These are phyloP conservation scores for Asterionellopsis glacialis DNA, from an alignment of 108 stramenopile species.

Conservation along the genomic window DNA sequence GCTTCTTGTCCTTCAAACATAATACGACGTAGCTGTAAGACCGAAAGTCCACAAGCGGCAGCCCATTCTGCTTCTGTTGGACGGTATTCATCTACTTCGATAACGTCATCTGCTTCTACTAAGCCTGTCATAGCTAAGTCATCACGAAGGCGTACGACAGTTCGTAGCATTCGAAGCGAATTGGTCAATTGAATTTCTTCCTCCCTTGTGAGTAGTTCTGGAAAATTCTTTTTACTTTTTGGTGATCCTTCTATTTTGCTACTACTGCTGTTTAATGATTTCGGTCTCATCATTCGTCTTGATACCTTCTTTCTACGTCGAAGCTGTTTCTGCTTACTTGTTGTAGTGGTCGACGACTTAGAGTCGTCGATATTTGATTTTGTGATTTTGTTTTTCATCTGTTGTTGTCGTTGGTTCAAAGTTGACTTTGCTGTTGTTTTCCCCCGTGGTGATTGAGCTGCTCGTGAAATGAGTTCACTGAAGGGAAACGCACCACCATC, in stretches of 20 bases:
- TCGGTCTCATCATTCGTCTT: constrained; percentile 5
- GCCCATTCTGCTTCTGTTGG: constrained; percentile 63
- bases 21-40: constrained; percentile 34
- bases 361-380: too few relatives aligned
- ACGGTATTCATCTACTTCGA: constrained; percentile 1
- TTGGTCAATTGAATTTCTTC: constrained; percentile 46
- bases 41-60: constrained; percentile 51
- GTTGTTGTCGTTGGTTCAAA: too few relatives aligned
- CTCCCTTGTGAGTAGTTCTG: constrained; percentile 41
- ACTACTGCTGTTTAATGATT: background rate
- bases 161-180: constrained; percentile 35
- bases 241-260: background rate
- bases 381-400: too few relatives aligned
- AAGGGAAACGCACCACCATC: too few relatives aligned
- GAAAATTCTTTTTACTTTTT: constrained; percentile 2
- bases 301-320: too few relatives aligned
- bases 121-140: constrained; percentile 30
- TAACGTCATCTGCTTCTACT: constrained; percentile 12
- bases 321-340: too few relatives aligned
- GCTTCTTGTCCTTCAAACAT: constrained; percentile 61
- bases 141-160: constrained; percentile 37
- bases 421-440: too few relatives aligned
- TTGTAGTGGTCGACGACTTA: too few relatives aligned
- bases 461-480: too few relatives aligned
- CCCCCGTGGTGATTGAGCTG: too few relatives aligned